phyloP scores from a whole-genome alignment of 2,329 filamentous ascomycete species.

The Pezicula radicicola region DNA sequence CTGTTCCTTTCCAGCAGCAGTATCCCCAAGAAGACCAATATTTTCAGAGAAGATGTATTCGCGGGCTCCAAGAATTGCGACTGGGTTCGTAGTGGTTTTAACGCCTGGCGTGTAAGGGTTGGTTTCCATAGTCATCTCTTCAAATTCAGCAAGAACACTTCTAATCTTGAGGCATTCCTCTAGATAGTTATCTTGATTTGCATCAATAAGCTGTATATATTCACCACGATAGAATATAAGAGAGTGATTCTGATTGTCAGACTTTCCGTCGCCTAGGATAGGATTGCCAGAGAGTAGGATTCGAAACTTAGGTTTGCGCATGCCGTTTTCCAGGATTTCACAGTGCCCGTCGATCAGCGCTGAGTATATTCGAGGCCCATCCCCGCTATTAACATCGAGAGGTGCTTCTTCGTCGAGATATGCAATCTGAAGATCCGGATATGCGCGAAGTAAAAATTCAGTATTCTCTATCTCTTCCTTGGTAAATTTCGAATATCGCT shows the following conservation, averaged over 20 bases:
- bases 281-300: slow-evolving; percentile 97
- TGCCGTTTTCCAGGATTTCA: slow-evolving; percentile 95
- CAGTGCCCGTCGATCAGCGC: slow-evolving; percentile 95
- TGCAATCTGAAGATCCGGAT: slow-evolving; percentile 97
- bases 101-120: slow-evolving; percentile 95
- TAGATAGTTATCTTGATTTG: slow-evolving; percentile 99
- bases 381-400: slow-evolving; percentile 66
- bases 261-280: slow-evolving; percentile 97
- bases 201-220: slow-evolving; percentile 98
- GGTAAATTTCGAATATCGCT: slow-evolving; percentile 98
- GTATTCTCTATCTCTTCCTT: slow-evolving; percentile 99
- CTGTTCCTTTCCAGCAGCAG: slow-evolving; percentile 98
- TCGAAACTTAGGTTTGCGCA: slow-evolving; percentile 95
- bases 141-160: slow-evolving; percentile 94
- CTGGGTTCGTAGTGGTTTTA: slow-evolving; percentile 68
- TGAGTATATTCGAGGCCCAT: slow-evolving; percentile 94
- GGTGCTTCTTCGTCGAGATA: slow-evolving; percentile 96
- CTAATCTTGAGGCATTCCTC: slow-evolving; percentile 99
- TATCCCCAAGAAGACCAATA: slow-evolving; percentile 96
- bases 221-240: slow-evolving; percentile 99
- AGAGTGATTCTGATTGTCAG: slow-evolving; percentile 97
- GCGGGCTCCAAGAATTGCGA: slow-evolving; percentile 96
- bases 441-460: slow-evolving; percentile 94
- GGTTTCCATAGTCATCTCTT: slow-evolving; percentile 97
- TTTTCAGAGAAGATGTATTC: slow-evolving; percentile 99